Evolutionary conservation across 345 rosid genomes (phyloP).

Genomic region (sweet orange (Citrus sinensis)): DVS_A1.0 CM039165.1:16054001-16054500

Average conservation of each 20-base stretch:
- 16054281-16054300: neutral
- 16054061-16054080: neutral
- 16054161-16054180: neutral
- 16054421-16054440: too few species aligned
- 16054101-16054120: neutral
- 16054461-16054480: too few species aligned
- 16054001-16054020: neutral
- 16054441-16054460: too few species aligned
- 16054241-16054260: neutral
- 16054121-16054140: neutral
- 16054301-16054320: neutral
- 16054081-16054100: neutral
- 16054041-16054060: neutral
- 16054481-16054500: too few species aligned
- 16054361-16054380: neutral
- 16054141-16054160: neutral
- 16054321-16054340: neutral
- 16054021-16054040: neutral
- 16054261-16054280: neutral
- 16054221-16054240: neutral
- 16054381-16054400: neutral
- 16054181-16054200: neutral
- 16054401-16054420: too few species aligned
- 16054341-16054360: neutral
- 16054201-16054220: neutral